Evolutionary conservation across 1,139 yeast species (phyloP).

Genomic region (Hansenula anomala): DNA sequence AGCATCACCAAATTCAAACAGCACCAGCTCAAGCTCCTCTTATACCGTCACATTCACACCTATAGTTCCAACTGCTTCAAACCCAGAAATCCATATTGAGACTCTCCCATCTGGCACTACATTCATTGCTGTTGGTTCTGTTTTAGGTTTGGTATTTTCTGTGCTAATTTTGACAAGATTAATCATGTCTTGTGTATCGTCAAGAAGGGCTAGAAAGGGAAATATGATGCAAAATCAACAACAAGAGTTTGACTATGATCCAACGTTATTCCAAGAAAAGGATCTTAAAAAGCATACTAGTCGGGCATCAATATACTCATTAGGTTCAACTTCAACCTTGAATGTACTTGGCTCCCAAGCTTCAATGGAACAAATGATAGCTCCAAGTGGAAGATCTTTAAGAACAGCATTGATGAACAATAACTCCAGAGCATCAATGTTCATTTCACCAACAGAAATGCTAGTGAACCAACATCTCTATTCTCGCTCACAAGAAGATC

Average conservation of each 20-base stretch:
- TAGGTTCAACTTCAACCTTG: conserved; percentile 21
- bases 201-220: conserved; percentile 13
- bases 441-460: conserved; percentile 32
- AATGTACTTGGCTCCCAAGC: conserved; percentile 15
- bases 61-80: conserved; percentile 45
- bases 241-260: conserved; percentile 13
- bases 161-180: conserved; percentile 11
- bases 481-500: neutral
- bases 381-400: conserved; percentile 16
- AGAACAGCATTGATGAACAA: conserved; percentile 16
- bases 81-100: conserved; percentile 51
- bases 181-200: conserved; percentile 10
- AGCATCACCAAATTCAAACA: neutral
- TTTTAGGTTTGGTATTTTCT: conserved; percentile 28
- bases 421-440: conserved; percentile 26
- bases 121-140: conserved; percentile 71
- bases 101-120: conserved; percentile 62
- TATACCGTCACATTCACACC: conserved; percentile 42
- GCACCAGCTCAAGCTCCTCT: conserved; percentile 8
- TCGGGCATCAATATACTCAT: conserved; percentile 20
- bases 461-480: conserved; percentile 6
- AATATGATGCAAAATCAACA: neutral
- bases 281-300: conserved; percentile 2
- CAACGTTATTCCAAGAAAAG: conserved; percentile 9
- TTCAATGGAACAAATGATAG: conserved; percentile 11